phyloP scores from a whole-genome alignment of 1,284 basidiomycete species.

The Papiliotrema laurentii region DNA sequence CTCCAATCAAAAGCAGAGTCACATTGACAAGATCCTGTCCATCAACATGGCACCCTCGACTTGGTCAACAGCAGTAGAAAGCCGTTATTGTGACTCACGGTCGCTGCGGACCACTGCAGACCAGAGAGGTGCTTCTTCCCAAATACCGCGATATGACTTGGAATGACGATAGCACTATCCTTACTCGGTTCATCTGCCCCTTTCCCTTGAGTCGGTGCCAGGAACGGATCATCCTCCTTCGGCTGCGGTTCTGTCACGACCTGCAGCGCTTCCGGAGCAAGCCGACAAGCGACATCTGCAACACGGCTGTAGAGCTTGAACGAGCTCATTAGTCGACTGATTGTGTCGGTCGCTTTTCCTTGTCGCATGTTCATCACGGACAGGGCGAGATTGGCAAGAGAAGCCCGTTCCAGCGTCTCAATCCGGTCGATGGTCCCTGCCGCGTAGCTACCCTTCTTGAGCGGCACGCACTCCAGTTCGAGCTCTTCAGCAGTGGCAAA shows the following conservation, averaged over 20 bases:
- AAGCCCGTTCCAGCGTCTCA: constrained; percentile 61
- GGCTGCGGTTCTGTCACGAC: neutral
- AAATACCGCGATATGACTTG: constrained; percentile 13
- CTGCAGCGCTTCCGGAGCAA: constrained; percentile 41
- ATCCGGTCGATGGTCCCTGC: constrained; percentile 58
- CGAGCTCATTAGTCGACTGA: too few relatives aligned
- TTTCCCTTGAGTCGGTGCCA: constrained; percentile 12
- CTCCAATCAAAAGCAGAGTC: constrained; percentile 59
- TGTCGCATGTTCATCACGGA: constrained; percentile 34
- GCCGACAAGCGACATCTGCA: constrained; percentile 62
- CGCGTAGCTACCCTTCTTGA: constrained; percentile 7
- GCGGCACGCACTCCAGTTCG: too few relatives aligned
- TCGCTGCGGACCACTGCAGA: constrained; percentile 69
- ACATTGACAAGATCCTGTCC: constrained; percentile 57
- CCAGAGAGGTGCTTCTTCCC: constrained; percentile 52
- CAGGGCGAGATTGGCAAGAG: constrained; percentile 63
- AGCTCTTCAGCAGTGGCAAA: too few relatives aligned
- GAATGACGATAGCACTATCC: constrained; percentile 28
- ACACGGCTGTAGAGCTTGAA: neutral
- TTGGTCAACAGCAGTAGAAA: neutral
- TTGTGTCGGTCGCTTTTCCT: constrained; percentile 62
- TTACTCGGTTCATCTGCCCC: constrained; percentile 39
- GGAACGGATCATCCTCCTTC: constrained; percentile 25
- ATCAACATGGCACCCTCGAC: neutral
- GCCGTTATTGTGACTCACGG: constrained; percentile 37